A percentile compares a stretch with the other conserved stretches of the same genome.
phyloP scores from a whole-genome alignment of 371 early-diverging fungal genomes.

The Mortierella polycephala region DNA sequence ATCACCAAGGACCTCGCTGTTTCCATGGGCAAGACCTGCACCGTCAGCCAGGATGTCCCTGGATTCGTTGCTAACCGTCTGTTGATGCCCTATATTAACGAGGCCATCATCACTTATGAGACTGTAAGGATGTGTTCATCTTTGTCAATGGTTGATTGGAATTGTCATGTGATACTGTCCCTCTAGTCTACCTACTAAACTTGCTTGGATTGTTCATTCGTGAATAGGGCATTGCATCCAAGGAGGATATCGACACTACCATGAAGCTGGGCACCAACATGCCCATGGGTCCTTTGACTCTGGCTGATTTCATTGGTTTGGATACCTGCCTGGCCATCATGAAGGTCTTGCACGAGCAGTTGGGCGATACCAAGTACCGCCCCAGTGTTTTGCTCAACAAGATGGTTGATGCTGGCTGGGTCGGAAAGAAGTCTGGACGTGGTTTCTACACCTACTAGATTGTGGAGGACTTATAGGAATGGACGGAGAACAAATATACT shows the following conservation, averaged over 20 bases:
- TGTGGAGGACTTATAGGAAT: not conserved
- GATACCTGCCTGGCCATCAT: conserved; percentile 98
- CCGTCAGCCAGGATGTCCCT: conserved; percentile 89
- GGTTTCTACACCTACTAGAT: conserved; percentile 81
- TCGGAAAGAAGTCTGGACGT: conserved; percentile 92
- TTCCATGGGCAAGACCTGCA: conserved; percentile 94
- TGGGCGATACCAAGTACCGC: conserved; percentile 98
- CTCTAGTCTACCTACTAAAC: too few relatives aligned
- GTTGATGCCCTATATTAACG: conserved; percentile 99
- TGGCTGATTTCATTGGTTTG: conserved; percentile 98
- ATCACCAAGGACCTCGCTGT: conserved; percentile 82
- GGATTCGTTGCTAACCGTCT: conserved; percentile 98
- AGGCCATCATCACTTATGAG: conserved; percentile 91
- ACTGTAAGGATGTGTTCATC: conserved; percentile 63
- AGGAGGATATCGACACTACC: conserved; percentile 97
- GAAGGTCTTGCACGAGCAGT: conserved; percentile 91
- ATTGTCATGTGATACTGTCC: too few relatives aligned
- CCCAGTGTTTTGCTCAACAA: conserved; percentile 92
- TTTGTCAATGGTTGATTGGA: not conserved
- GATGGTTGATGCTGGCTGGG: conserved; percentile 97
- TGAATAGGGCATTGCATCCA: conserved; percentile 84
- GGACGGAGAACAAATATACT: not conserved
- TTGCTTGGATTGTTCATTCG: too few relatives aligned
- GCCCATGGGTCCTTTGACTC: conserved; percentile 98
- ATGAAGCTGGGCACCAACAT: conserved; percentile 97